Base-by-base conservation (phyloP, 345 rosid species). In the Leavenworthia alabamica region DNA sequence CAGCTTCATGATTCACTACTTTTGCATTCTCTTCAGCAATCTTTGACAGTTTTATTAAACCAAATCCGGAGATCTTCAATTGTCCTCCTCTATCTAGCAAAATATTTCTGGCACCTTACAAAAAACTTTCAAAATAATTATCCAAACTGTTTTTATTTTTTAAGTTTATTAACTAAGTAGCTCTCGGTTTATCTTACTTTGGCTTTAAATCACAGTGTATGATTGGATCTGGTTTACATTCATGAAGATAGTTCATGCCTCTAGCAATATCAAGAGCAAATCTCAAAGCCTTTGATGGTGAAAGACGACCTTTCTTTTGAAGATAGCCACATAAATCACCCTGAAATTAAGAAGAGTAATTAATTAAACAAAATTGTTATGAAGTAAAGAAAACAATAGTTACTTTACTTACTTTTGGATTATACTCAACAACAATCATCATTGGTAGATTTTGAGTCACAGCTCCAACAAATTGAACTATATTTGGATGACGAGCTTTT, bases 51-150 rank as follows among this genome's bases (percentile, higher is more conserved):
- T 76, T 82, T 58, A 83, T 52, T 81, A 84, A 71, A 62, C 97
- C 97, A 73, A 89, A 93, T 66, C 97, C 99, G 77, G 90, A 61
- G 42, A 93, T 76, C 83, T 93, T 93, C 77, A 85, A 50, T 1
- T 75, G 88, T 32, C 96, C 95, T 59, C 97, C 88, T 66, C 67
- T 78, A 85, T 89, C 99, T 82, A 87, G 87, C 91, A 89, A 87
- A 84, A 93, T 80, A 83, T 93, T 89, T 87, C 99, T 93, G 99
- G 83, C 92, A 93, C 97, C 99, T 93, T 93, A 85, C 83, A 74
- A 77, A 85, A 80, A 71, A 82, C 81, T 78, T 84, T 78, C 80
- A 78, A 55, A 70, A 70, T 60, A n/a, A 70, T 70, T 62, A 70
- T 62, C 68, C 43, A 62, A 62, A 62, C 74, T 37, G 68, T 62